Base-by-base conservation (phyloP, 306 rosid genomes). In the Vigna reflexopilosa region DNA sequence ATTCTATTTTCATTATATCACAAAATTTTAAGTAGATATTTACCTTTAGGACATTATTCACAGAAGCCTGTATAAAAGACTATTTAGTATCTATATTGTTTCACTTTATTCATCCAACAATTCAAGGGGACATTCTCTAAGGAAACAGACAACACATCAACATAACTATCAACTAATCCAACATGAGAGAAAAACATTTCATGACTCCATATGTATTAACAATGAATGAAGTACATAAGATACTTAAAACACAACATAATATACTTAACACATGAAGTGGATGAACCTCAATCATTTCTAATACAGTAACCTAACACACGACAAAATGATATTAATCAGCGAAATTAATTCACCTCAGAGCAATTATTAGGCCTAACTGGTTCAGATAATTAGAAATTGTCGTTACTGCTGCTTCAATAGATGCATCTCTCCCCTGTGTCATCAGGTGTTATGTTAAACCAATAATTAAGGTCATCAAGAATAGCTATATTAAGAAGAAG, bases 371-470 rank as follows among this genome's bases (percentile, higher is more conserved):
- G 82, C 38, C 92, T 93, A 24, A 92, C 92, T 0, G 98, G 98
- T 81, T 89, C 89, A 92, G 84, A 88, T 98, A 95, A 72, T 48
- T 86, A 74, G 98, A 91, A 65, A 95, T 95, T 73, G 98, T 97
- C 85, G 82, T 78, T 44, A 93, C 96, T 10, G 98, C 98, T 58
- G 98, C 85, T 89, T 92, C 98, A 77, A 95, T 88, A 8, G 98
- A 93, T 67, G 90, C 85, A 83, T 95, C 98, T 83, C 92, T 98
- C 42, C 98, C 98, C 97, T 95, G 86, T 80, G 82, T 86, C 17
- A 81, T 61, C 34, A 57, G 17, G 19, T 22, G 12, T 38, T 45
- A 68, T 51, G 64, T 50, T 50, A 70, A 50, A 48, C 56, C 80
- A 42, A 70, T 16, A 72, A 48, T 49, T 16, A 65, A 20, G 56